A percentile compares a stretch with the other conserved stretches of the same genome.
Conservation (phyloP, 2,329 filamentous ascomycete species). For the Waltergamsia citrina region DNA sequence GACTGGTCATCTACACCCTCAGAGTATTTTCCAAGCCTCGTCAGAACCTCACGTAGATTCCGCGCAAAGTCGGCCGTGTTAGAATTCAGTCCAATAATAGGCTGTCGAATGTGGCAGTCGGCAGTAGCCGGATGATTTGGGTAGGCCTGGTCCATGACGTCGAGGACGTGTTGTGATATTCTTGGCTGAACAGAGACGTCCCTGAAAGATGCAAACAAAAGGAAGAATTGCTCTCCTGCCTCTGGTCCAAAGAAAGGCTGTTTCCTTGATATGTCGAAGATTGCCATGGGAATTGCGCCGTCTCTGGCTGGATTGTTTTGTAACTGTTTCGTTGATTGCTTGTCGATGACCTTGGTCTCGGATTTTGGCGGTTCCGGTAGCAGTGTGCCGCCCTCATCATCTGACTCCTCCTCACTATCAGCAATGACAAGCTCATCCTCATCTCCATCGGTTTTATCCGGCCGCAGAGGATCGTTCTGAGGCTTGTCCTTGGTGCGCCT, state of each 20-base stretch:
- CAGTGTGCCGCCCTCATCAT: slow-evolving; percentile 27
- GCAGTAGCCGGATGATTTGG: slow-evolving; percentile 54
- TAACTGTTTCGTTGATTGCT: slow-evolving; percentile 39
- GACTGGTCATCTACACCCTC: slow-evolving; percentile 33
- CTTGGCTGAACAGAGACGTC: slow-evolving; percentile 53
- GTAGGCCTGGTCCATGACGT: slow-evolving; percentile 48
- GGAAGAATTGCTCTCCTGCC: slow-evolving; percentile 69
- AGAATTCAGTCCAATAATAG: slow-evolving; percentile 55
- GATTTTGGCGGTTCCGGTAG: slow-evolving; percentile 33
- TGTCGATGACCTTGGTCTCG: slow-evolving; percentile 33
- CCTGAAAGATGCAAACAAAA: slow-evolving; percentile 64
- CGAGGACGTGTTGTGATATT: slow-evolving; percentile 67
- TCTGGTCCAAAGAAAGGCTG: slow-evolving; percentile 60
- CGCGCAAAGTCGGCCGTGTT: slow-evolving; percentile 63
- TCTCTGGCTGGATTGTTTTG: slow-evolving; percentile 74
- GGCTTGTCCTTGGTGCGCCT: slow-evolving; percentile 50
- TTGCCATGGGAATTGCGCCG: slow-evolving; percentile 87
- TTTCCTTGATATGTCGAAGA: slow-evolving; percentile 79
- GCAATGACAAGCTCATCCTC: slow-evolving; percentile 34
- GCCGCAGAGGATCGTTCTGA: slow-evolving; percentile 27
- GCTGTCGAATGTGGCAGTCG: slow-evolving; percentile 62
- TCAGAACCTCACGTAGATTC: slow-evolving; percentile 57
- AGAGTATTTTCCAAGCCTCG: slow-evolving; percentile 44
- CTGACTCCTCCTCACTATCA: slow-evolving; percentile 32
- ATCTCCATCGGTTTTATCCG: slow-evolving; percentile 35